phyloP scores from a whole-genome alignment of 257 asterid species.

The Solanum virginianum region DNA sequence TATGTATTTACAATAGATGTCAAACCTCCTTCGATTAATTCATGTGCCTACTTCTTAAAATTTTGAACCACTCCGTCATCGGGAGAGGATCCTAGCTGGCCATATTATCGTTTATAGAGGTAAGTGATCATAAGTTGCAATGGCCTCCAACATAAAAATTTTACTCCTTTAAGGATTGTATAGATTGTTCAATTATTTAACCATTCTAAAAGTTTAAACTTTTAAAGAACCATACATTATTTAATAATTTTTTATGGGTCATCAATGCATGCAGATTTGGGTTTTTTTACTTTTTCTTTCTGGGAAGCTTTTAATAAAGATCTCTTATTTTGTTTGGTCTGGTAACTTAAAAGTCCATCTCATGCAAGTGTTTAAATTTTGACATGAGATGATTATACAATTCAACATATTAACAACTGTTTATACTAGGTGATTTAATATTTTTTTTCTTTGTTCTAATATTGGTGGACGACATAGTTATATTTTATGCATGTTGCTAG shows the following conservation, averaged over 20 bases:
- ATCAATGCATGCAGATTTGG: background rate
- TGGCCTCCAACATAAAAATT: background rate
- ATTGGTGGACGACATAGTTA: background rate
- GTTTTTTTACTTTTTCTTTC: background rate
- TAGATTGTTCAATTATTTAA: background rate
- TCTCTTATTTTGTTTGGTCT: background rate
- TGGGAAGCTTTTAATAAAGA: background rate
- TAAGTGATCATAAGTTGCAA: background rate
- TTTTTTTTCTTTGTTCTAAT: background rate
- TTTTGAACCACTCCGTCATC: no score
- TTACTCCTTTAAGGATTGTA: background rate
- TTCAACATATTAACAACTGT: background rate
- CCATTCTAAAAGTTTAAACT: background rate
- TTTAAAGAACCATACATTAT: background rate
- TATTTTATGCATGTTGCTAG: background rate
- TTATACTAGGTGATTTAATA: background rate
- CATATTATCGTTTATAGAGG: background rate
- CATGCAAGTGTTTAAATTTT: background rate
- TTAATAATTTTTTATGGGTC: background rate
- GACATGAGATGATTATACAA: background rate
- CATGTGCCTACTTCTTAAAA: no score
- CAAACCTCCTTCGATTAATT: no score
- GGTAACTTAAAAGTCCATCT: background rate
- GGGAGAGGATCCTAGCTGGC: background rate
- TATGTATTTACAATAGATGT: no score